Percentiles rank a stretch among this genome's conserved stretches.
These are phyloP conservation scores for Dothistroma septosporum DNA, from an alignment of 2,329 filamentous ascomycete species.

Conservation along the genomic window DNA sequence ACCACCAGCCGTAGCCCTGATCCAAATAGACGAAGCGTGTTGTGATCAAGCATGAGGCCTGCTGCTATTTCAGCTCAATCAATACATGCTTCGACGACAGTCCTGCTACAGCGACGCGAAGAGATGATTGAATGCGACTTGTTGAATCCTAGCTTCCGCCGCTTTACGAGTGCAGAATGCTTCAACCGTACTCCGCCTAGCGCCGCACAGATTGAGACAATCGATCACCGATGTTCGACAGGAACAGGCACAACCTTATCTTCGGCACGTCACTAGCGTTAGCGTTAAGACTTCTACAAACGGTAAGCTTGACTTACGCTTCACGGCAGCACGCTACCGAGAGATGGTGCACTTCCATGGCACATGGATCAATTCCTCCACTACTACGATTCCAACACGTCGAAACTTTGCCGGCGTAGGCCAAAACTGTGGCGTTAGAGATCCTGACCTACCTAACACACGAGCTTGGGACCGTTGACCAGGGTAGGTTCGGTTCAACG, in stretches of 20 bases:
- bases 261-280: background rate
- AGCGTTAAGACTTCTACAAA: background rate
- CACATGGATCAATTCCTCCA: background rate
- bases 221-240: background rate
- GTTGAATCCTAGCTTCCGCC: background rate
- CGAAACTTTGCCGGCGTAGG: constrained; percentile 5
- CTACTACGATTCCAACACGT: background rate
- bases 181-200: background rate
- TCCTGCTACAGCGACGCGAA: background rate
- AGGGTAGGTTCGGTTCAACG: constrained; percentile 2
- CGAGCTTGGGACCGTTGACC: constrained; percentile 2
- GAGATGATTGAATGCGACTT: background rate
- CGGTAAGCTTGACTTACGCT: background rate
- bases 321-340: background rate
- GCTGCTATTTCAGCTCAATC: background rate
- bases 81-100: background rate
- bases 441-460: constrained; percentile 1
- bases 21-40: background rate
- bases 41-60: background rate
- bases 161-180: background rate
- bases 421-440: constrained; percentile 7
- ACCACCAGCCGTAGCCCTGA: background rate
- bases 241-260: constrained; percentile 2
- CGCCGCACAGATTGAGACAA: background rate
- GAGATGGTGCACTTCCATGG: background rate